Evolutionary conservation across 2,329 filamentous ascomycete genomes (phyloP).

Genomic region (Seiridium unicorne): DNA sequence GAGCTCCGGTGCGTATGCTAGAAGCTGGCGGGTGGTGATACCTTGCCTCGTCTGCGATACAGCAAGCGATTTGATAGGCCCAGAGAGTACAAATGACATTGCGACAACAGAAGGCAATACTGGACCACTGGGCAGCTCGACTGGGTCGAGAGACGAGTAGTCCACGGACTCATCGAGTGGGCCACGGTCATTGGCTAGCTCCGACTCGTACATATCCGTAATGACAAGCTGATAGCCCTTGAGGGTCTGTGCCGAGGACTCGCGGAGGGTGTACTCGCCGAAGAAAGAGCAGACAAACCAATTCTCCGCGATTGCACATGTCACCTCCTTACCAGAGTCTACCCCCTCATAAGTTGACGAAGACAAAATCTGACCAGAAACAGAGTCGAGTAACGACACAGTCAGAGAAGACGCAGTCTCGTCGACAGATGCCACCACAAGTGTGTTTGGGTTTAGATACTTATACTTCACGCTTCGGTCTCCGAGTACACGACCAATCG

Average conservation of each 20-base stretch:
- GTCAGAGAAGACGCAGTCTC: slow-evolving; percentile 59
- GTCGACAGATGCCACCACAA: slow-evolving; percentile 70
- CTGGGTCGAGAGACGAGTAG: slow-evolving; percentile 73
- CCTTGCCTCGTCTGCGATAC: slow-evolving; percentile 91
- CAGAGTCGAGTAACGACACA: slow-evolving; percentile 79
- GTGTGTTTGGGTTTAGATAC: slow-evolving; percentile 85
- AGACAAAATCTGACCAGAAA: slow-evolving; percentile 79
- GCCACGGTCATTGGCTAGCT: slow-evolving; percentile 79
- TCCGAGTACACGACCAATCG: slow-evolving; percentile 89
- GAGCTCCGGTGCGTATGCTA: slow-evolving; percentile 73
- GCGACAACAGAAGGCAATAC: slow-evolving; percentile 73
- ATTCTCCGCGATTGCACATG: slow-evolving; percentile 84
- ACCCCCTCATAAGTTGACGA: slow-evolving; percentile 70
- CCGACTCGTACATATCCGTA: slow-evolving; percentile 87
- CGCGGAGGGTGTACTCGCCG: slow-evolving; percentile 56
- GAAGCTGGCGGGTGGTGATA: slow-evolving; percentile 78
- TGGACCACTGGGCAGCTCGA: slow-evolving; percentile 52
- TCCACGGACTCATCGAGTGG: slow-evolving; percentile 68
- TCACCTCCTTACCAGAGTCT: slow-evolving; percentile 70
- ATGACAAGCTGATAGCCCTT: slow-evolving; percentile 86
- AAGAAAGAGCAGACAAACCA: slow-evolving; percentile 90
- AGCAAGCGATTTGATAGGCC: slow-evolving; percentile 74
- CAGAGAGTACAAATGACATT: slow-evolving; percentile 77
- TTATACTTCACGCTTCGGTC: slow-evolving; percentile 96
- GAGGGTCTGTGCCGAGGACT: slow-evolving; percentile 54